Percentiles rank a stretch among this genome's conserved stretches.
Evolutionary conservation across 108 stramenopile genomes (phyloP).

Genomic region (Pseudonitzschia delicatissima): DNA sequence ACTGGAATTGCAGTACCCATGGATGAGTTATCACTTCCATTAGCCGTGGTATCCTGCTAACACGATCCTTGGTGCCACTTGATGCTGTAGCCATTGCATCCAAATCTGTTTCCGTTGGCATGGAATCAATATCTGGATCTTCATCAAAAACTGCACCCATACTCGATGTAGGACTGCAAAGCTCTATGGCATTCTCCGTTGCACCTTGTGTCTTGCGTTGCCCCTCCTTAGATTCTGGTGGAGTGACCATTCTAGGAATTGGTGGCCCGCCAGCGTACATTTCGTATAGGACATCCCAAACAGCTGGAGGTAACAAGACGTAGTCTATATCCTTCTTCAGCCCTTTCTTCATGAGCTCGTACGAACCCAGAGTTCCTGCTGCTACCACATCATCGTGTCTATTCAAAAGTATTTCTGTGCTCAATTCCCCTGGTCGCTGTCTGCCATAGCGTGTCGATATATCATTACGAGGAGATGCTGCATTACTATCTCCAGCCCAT

Average conservation of each 20-base stretch:
- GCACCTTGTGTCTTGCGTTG: background rate
- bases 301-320: conserved; percentile 70
- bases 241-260: conserved; percentile 71
- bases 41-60: conserved; percentile 49
- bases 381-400: conserved; percentile 48
- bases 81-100: conserved; percentile 23
- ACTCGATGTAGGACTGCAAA: conserved; percentile 3
- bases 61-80: conserved; percentile 21
- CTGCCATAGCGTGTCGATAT: background rate
- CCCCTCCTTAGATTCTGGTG: conserved; percentile 29
- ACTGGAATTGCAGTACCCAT: conserved; percentile 74
- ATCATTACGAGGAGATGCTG: background rate
- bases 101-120: conserved; percentile 23
- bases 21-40: conserved; percentile 74
- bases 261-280: conserved; percentile 89
- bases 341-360: conserved; percentile 61
- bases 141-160: background rate
- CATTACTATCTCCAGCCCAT: conserved; percentile 33
- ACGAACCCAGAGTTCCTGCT: conserved; percentile 73
- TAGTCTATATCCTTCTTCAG: conserved; percentile 49
- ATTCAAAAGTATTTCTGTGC: conserved; percentile 64
- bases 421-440: conserved; percentile 54
- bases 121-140: background rate
- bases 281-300: conserved; percentile 88
- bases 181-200: conserved; percentile 22